Conservation (phyloP, 495 filamentous ascomycete species). For the Bacidia rubella region DNA sequence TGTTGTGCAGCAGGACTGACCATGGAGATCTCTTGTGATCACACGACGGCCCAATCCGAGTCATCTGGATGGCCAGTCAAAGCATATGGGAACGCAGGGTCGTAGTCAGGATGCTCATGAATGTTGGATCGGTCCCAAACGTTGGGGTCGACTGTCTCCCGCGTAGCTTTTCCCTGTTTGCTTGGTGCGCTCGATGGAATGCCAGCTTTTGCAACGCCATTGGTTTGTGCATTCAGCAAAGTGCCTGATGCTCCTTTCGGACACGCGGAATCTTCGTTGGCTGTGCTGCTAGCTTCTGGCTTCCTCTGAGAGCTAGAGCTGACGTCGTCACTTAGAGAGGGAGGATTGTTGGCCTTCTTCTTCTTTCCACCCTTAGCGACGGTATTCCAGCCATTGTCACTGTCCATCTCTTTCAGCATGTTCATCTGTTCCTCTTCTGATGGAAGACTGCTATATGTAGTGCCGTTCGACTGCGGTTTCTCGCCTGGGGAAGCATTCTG, state of each 20-base stretch:
- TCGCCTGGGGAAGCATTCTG: conserved; percentile 3
- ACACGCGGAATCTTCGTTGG: neutral
- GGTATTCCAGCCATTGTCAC: conserved; percentile 58
- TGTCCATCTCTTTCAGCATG: conserved; percentile 42
- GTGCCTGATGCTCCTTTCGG: conserved; percentile 2
- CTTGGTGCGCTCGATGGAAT: neutral
- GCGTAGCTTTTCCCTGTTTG: conserved; percentile 7
- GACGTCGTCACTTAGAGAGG: neutral
- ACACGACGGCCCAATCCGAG: conserved; percentile 40
- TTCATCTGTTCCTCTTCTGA: conserved; percentile 81
- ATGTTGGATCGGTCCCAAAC: conserved; percentile 17
- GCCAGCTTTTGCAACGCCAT: neutral
- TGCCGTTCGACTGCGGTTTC: neutral
- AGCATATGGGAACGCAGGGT: conserved; percentile 15
- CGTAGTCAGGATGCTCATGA: conserved; percentile 16
- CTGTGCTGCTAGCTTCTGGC: neutral
- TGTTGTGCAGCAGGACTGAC: too few species aligned
- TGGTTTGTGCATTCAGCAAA: neutral
- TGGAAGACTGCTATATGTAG: conserved; percentile 31
- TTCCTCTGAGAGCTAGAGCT: neutral
- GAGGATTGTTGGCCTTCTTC: conserved; percentile 31
- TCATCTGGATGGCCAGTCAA: conserved; percentile 37
- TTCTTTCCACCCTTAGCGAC: conserved; percentile 50
- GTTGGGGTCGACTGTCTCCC: conserved; percentile 9
- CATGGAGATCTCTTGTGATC: neutral